phyloP scores from a whole-genome alignment of 202 grass and related monocot species.

The Hordeum pubiflorum region DNA sequence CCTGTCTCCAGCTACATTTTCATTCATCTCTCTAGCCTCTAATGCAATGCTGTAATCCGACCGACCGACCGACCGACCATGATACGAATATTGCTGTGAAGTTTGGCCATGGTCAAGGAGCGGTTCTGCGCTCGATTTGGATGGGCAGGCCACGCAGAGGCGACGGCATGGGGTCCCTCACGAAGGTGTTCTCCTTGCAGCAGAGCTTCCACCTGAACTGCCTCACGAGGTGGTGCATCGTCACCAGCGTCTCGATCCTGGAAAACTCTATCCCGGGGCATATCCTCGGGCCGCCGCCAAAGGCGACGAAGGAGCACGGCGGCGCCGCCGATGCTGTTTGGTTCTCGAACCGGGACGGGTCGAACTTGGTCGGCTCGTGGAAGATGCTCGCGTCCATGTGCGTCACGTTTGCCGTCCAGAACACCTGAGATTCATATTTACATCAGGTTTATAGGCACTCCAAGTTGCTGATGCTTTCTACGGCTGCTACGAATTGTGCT shows the following conservation, averaged over 20 bases:
- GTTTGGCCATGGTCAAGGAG: not conserved
- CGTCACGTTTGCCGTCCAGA: constrained; percentile 30
- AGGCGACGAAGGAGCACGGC: constrained; percentile 37
- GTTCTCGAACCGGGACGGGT: constrained; percentile 29
- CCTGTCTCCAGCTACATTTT: not conserved
- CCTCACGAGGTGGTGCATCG: constrained; percentile 37
- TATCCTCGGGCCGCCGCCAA: constrained; percentile 33
- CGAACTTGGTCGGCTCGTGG: constrained; percentile 32
- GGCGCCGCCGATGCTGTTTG: not conserved
- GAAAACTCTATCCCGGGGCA: constrained; percentile 42
- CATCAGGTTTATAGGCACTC: not conserved
- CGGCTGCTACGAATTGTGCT: not conserved
- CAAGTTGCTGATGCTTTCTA: not conserved
- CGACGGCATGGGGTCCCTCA: constrained; percentile 33
- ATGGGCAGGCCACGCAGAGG: constrained; percentile 32
- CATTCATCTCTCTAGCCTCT: not conserved
- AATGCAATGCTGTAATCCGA: not conserved
- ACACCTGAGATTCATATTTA: not conserved
- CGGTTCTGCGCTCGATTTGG: not conserved
- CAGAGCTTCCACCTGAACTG: constrained; percentile 44
- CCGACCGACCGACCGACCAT: not conserved
- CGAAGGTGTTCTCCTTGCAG: constrained; percentile 24
- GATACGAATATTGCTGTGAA: not conserved
- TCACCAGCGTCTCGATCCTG: constrained; percentile 39
- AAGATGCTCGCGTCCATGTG: constrained; percentile 37